Evolutionary conservation across 306 rosid species (phyloP), one percentile per base, ranked within the genome.

Genomic region (Urtica urens): DNA sequence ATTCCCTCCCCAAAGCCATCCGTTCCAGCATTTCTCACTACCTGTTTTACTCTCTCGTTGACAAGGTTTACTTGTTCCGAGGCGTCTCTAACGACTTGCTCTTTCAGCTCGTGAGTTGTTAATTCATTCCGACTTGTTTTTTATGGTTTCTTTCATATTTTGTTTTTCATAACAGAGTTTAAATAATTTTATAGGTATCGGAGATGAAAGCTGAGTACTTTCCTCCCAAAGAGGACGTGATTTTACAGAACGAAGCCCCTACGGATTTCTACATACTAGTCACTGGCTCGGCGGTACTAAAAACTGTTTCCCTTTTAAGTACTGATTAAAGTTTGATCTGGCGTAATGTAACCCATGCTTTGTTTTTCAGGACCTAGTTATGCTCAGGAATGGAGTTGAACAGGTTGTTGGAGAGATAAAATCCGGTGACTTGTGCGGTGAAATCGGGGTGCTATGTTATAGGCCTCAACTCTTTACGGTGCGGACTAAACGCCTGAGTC

Each of bases 201-300:
- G 99, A 90, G 82, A 92, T 82, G 99, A 92, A 92, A 64, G 87
- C 99, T 0, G 99, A 92, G 75, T 92, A 85, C 33, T 92, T 92
- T 72, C 99, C 99, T 16, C 99, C 96, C 14, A 92, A 73, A 61
- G 99, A 92, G 66, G 99, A 92, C 59, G 83, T 92, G 23, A 82
- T 92, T 64, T 75, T 92, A 68, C 93, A 92, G 77, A 85, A 85
- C 16, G 99, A 92, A 72, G 93, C 95, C 15, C 96, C 99, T 5
- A 92, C 96, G 30, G 96, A 92, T 53, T 86, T 92, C 64, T 92
- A 92, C 59, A 51, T 92, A 47, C 78, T 85, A 15, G 96, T 82
- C 50, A 77, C 83, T 17, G 99, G 96, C 39, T 80, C 86, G 5
- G 94, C 76, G 94, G 99, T 90, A 81, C 46, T 53, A 17, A 51